Percentiles rank a stretch among this genome's conserved stretches.
Evolutionary conservation across 169 alveolate genomes (phyloP).

Genomic region (Plasmodium malariae): DNA sequence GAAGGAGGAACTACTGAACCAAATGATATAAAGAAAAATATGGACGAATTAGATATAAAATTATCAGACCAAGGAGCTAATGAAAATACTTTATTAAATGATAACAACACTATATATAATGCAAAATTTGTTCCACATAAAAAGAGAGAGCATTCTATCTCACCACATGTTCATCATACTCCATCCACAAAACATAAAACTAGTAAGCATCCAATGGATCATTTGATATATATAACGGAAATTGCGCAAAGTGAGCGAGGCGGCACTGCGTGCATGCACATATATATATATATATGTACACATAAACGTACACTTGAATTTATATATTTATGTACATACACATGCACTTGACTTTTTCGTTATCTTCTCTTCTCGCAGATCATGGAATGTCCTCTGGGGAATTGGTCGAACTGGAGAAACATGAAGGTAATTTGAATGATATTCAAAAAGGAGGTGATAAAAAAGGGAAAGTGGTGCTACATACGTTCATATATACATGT

Average conservation of each 20-base stretch:
- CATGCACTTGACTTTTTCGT: not conserved
- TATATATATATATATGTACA: not conserved
- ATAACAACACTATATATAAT: slow-evolving; percentile 9
- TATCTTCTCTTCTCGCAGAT: slow-evolving; percentile 8
- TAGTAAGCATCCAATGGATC: not conserved
- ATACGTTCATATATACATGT: not conserved
- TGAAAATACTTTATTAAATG: slow-evolving; percentile 37
- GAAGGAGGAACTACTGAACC: not conserved
- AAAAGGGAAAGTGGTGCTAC: not conserved
- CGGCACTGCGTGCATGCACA: too few relatives aligned
- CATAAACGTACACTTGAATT: not conserved
- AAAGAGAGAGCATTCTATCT: slow-evolving; percentile 25
- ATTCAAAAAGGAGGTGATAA: not conserved
- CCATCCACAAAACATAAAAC: not conserved
- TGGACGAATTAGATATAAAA: not conserved
- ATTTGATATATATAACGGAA: too few relatives aligned
- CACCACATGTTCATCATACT: slow-evolving; percentile 37
- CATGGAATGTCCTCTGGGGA: slow-evolving; percentile 19
- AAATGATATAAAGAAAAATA: not conserved
- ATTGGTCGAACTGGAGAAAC: slow-evolving; percentile 18
- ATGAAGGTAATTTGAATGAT: slow-evolving; percentile 43
- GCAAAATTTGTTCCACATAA: slow-evolving; percentile 33
- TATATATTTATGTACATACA: not conserved
- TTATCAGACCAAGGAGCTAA: slow-evolving; percentile 46
- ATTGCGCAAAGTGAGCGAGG: too few relatives aligned